Evolutionary conservation across 371 early-diverging fungal species (phyloP).

Genomic region (Syncephalastrum sp.): DNA sequence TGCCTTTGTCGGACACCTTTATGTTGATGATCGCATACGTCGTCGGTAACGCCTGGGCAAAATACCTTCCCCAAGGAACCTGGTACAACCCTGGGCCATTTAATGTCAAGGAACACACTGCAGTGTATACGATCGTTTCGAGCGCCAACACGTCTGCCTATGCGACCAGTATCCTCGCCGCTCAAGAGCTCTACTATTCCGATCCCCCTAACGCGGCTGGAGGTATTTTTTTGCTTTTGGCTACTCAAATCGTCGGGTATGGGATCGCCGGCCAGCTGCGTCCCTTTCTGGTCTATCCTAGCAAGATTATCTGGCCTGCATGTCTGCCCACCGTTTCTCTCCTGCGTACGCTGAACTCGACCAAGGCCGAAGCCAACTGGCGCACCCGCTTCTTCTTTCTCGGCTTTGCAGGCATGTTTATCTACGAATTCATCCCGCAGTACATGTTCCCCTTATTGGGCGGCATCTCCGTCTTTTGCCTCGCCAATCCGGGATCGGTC

Average conservation of each 20-base stretch:
- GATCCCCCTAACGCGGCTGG: constrained; percentile 44
- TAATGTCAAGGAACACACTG: constrained; percentile 44
- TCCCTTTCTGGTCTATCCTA: constrained; percentile 77
- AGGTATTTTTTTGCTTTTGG: constrained; percentile 51
- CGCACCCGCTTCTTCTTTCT: constrained; percentile 56
- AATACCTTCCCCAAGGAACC: constrained; percentile 21
- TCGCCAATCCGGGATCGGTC: constrained; percentile 41
- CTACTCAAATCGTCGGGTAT: constrained; percentile 79
- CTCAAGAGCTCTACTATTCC: constrained; percentile 53
- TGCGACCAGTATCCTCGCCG: constrained; percentile 53
- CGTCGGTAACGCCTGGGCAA: constrained; percentile 32
- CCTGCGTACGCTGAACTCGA: constrained; percentile 69
- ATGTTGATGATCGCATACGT: constrained; percentile 46
- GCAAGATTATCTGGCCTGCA: constrained; percentile 88
- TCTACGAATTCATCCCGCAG: constrained; percentile 49
- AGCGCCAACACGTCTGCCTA: constrained; percentile 43
- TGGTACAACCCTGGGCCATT: constrained; percentile 49
- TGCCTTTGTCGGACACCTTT: constrained; percentile 39
- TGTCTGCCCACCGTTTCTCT: constrained; percentile 74
- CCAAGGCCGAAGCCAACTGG: constrained; percentile 60
- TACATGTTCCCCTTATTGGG: constrained; percentile 47
- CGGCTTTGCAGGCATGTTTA: constrained; percentile 34
- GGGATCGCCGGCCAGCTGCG: constrained; percentile 82
- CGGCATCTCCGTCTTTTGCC: constrained; percentile 52
- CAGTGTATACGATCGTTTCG: constrained; percentile 40